Evolutionary conservation across 2,329 filamentous ascomycete genomes (phyloP).

Genomic region (Trichoderma afroharzianum): DNA sequence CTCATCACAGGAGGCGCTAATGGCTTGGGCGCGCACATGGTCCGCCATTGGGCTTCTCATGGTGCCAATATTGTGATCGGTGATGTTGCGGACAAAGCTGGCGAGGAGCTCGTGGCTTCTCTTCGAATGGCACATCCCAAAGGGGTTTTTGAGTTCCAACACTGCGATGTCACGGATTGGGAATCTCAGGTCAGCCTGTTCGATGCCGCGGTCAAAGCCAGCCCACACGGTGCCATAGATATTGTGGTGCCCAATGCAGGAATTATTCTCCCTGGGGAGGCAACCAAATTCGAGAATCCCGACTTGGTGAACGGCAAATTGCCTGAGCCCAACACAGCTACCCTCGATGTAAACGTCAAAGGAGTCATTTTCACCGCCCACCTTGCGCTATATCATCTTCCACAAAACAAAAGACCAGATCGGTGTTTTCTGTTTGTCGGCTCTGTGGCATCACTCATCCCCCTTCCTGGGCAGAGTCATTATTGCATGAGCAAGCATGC

Average conservation of each 20-base stretch:
- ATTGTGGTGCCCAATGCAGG: constrained; percentile 66
- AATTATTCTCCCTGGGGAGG: constrained; percentile 39
- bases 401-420: constrained; percentile 36
- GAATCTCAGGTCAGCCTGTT: constrained; percentile 62
- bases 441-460: constrained; percentile 54
- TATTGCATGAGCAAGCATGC: constrained; percentile 65
- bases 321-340: constrained; percentile 46
- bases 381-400: constrained; percentile 51
- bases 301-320: constrained; percentile 40
- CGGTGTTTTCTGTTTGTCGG: constrained; percentile 61
- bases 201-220: constrained; percentile 51
- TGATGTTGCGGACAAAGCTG: constrained; percentile 55
- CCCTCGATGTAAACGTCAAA: constrained; percentile 59
- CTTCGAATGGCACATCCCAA: constrained; percentile 40
- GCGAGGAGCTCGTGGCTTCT: constrained; percentile 52
- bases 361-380: constrained; percentile 64
- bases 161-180: constrained; percentile 65
- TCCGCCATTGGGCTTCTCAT: constrained; percentile 49
- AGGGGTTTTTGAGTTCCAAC: constrained; percentile 50
- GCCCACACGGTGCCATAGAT: constrained; percentile 55
- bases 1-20: constrained; percentile 63
- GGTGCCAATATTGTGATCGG: constrained; percentile 61
- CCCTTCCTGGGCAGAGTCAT: constrained; percentile 43
- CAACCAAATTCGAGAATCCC: constrained; percentile 45
- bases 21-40: constrained; percentile 55